Base-by-base conservation (phyloP, 2,329 filamentous ascomycete species). In the Decorospora gaudefroyi region DNA sequence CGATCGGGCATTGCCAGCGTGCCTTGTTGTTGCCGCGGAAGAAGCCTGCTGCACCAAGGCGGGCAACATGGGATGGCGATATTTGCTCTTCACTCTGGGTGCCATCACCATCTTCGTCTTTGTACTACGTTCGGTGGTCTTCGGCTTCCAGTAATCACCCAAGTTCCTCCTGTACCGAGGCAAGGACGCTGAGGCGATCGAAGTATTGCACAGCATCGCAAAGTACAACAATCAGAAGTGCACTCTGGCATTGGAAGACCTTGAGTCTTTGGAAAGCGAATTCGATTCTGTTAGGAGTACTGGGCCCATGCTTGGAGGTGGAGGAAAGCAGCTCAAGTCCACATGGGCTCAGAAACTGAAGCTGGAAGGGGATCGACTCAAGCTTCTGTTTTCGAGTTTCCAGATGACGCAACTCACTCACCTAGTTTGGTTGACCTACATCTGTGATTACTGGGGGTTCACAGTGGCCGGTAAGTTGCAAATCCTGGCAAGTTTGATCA, bases 151-250 rank as follows among this genome's bases (percentile, higher is more conserved):
- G 47, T 81, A 84, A 54, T 82, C 80, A 2, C 81, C 81, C 0
- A 84, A 84, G 55, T 84, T 79, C 52, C 71, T 81, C 4, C 68
- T 84, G 6, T 77, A 75, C 28, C 69, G 73, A 9, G 80, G 80
- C 7, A 64, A 73, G 16, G 81, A 84, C 35, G 74, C 67, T 2
- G 70, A 77, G 44, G 74, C 82, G 0, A 74, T 83, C 30, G 59
- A 62, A 18, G 73, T 75, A 1, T 59, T 77, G 10, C 59, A 74
- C 16, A 61, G 72, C 22, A 70, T 76, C n/a, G 71, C 74, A 4
- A 66, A 69, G 26, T 67, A 71, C 58, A 77, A 77, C 57, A 64
- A 64, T 28, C 61, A 53, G 9, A 49, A 60, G 1, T 72, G 68
- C 40, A 55, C 53, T 5, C 36, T 75, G 16, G 64, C 67, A 1